phyloP scores from a whole-genome alignment of 352 stramenopile genomes.

The Plasmopara muralis region DNA sequence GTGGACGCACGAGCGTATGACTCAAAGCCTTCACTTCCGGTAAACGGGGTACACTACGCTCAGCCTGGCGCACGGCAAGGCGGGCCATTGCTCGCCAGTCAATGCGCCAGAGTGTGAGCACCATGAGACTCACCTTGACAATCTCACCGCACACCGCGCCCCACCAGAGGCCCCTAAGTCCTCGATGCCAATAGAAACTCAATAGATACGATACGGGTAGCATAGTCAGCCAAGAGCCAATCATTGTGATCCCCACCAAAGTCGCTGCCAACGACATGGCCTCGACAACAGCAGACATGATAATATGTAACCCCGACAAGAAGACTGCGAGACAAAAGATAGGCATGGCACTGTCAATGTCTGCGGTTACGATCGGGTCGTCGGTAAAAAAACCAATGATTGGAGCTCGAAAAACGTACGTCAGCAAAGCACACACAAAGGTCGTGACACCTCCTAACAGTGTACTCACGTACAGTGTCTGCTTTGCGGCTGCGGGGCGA shows the following conservation, averaged over 20 bases:
- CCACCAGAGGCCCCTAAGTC: conserved; percentile 66
- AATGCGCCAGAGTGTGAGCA: conserved; percentile 45
- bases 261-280: conserved; percentile 73
- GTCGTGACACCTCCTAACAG: conserved; percentile 50
- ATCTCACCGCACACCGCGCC: conserved; percentile 60
- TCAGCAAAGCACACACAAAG: conserved; percentile 40
- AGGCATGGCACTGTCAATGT: conserved; percentile 53
- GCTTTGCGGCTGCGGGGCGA: conserved; percentile 46
- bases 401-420: conserved; percentile 45
- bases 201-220: conserved; percentile 55
- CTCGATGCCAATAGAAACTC: conserved; percentile 42
- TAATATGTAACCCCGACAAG: conserved; percentile 68
- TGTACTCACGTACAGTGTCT: conserved; percentile 60
- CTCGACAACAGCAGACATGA: conserved; percentile 71
- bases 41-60: conserved; percentile 27
- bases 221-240: conserved; percentile 69
- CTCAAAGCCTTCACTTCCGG: conserved; percentile 29
- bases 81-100: conserved; percentile 70
- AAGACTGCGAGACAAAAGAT: conserved; percentile 75
- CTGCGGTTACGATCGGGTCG: conserved; percentile 41
- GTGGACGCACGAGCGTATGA: conserved; percentile 25
- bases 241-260: conserved; percentile 58
- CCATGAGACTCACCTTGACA: conserved; percentile 71
- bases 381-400: conserved; percentile 69
- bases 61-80: conserved; percentile 55